A percentile compares a stretch with the other conserved stretches of the same genome.
These are phyloP conservation scores for Moringa oleifera DNA, from an alignment of 345 rosid species.

Conservation along the genomic window DNA sequence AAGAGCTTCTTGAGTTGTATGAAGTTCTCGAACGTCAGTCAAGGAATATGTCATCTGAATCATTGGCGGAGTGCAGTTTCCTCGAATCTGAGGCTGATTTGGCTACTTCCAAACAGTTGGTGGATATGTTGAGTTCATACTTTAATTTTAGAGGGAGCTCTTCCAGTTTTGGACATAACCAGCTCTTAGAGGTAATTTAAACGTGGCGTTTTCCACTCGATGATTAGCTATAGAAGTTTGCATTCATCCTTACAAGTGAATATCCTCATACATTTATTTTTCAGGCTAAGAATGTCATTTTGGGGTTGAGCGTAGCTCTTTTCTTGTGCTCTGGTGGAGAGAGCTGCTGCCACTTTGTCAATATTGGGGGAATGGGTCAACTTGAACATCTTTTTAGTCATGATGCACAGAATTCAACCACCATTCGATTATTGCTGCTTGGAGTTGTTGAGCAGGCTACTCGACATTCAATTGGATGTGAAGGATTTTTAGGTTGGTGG, in stretches of 20 bases:
- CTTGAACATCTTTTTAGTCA: conserved; percentile 47
- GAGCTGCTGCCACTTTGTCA: conserved; percentile 91
- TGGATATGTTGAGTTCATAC: conserved; percentile 44
- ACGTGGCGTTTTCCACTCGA: not conserved
- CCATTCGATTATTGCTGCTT: conserved; percentile 51
- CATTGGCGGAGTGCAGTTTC: conserved; percentile 31
- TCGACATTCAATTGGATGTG: conserved; percentile 85
- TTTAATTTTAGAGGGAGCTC: conserved; percentile 39
- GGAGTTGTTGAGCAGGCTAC: conserved; percentile 94
- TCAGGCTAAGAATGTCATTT: conserved; percentile 65
- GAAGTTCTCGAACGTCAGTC: conserved; percentile 35
- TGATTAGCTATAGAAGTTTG: not conserved
- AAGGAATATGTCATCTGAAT: conserved; percentile 36
- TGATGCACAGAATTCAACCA: conserved; percentile 46
- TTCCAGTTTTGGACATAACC: conserved; percentile 34
- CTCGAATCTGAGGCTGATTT: conserved; percentile 51
- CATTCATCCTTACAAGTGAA: conserved; percentile 7
- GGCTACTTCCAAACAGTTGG: conserved; percentile 63
- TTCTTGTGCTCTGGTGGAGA: conserved; percentile 83
- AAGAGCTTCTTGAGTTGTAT: conserved; percentile 49
- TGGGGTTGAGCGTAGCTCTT: conserved; percentile 67
- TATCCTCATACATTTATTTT: conserved; percentile 27
- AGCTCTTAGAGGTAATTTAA: conserved; percentile 55
- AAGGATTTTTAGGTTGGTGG: conserved; percentile 96
- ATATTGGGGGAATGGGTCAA: conserved; percentile 73